These are phyloP conservation scores for Fusarium citri DNA, from an alignment of 2,329 filamentous ascomycete species.

Conservation along the genomic window DNA sequence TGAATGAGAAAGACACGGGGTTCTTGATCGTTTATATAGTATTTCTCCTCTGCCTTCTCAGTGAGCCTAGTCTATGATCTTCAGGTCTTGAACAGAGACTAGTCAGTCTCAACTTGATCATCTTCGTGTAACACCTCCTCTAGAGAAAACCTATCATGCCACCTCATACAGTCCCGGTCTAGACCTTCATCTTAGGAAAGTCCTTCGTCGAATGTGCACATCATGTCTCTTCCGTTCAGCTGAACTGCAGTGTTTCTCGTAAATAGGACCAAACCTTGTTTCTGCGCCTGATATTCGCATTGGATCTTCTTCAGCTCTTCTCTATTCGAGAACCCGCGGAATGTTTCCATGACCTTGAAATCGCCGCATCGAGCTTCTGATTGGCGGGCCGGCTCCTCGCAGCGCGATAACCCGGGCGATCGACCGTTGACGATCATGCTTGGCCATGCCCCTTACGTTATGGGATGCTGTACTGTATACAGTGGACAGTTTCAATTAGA, in stretches of 20 bases:
- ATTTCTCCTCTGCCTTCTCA: background rate
- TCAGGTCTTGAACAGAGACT: background rate
- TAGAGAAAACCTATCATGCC: background rate
- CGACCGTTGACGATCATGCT: constrained; percentile 14
- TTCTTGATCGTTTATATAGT: constrained; percentile 9
- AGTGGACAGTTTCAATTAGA: background rate
- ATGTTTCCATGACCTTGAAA: background rate
- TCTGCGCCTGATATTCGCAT: background rate
- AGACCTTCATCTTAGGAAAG: background rate
- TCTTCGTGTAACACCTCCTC: background rate
- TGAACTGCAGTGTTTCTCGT: background rate
- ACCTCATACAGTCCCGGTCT: background rate
- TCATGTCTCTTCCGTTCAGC: constrained; percentile 23
- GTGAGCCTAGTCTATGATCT: background rate
- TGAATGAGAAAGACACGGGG: background rate
- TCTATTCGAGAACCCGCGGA: background rate
- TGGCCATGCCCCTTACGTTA: constrained; percentile 4
- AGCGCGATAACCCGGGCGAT: constrained; percentile 14
- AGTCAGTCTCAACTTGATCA: constrained; percentile 29
- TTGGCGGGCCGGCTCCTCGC: background rate
- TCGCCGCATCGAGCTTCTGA: background rate
- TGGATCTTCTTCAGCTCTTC: constrained; percentile 36
- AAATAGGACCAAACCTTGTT: constrained; percentile 6
- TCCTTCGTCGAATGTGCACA: background rate
- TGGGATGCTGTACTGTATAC: background rate